Evolutionary conservation across 129 eudicot genomes (phyloP).

Genomic region (Daucus carota): DNA sequence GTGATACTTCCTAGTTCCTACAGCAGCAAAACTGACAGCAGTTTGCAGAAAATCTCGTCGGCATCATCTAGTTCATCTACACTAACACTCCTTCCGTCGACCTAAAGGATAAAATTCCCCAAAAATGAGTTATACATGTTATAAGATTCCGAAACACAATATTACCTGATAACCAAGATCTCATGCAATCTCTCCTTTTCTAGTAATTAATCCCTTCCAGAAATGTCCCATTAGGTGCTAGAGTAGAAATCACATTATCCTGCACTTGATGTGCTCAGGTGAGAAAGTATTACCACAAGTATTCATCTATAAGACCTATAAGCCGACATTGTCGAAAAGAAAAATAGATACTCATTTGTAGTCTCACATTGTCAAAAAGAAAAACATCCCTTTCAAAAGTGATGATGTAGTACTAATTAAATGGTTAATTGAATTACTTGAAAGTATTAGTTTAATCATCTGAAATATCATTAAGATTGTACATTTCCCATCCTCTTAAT

Average conservation of each 20-base stretch:
- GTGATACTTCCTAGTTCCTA: conserved; percentile 23
- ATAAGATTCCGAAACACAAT: not conserved
- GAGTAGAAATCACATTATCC: not conserved
- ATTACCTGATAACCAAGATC: conserved; percentile 3
- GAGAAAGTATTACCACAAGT: too few relatives aligned
- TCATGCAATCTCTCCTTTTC: not conserved
- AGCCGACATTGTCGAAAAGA: too few relatives aligned
- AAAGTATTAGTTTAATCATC: too few relatives aligned
- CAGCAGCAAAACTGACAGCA: conserved; percentile 19
- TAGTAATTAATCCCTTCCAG: not conserved
- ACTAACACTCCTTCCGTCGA: conserved; percentile 5
- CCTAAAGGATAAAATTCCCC: not conserved
- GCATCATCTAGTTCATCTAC: conserved; percentile 16
- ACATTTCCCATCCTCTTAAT: too few relatives aligned
- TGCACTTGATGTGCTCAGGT: too few relatives aligned
- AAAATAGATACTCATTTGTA: too few relatives aligned
- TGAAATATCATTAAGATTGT: too few relatives aligned
- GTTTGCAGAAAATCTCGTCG: conserved; percentile 26
- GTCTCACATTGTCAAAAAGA: too few relatives aligned
- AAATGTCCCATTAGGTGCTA: not conserved
- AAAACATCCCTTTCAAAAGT: too few relatives aligned
- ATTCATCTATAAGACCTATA: too few relatives aligned
- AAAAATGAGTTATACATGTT: not conserved
- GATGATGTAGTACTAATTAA: too few relatives aligned
- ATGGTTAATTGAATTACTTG: too few relatives aligned